Evolutionary conservation across 768 basidiomycete genomes (phyloP), one percentile per base, ranked within the genome.

Genomic region (Suillus placidus): DNA sequence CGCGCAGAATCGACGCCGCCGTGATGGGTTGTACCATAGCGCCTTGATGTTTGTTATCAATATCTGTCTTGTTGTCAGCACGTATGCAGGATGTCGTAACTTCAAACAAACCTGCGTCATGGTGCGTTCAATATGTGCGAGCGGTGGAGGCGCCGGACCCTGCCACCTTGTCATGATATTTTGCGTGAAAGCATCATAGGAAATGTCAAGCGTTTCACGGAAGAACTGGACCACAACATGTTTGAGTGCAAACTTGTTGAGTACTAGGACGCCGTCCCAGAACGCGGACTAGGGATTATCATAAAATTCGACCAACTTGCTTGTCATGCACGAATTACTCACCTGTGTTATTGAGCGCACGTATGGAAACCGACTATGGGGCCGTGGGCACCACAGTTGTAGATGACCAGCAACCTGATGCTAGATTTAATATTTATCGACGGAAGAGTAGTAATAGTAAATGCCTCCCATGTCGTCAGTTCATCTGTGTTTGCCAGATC

Each of bases 181-280:
- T n/a, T 77, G 73, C 47, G 78, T 71, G 43, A 89, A 78, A 16
- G 76, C 71, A 45, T 81, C 79, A 69, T 87, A 89, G 8, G 81
- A 75, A n/a, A 86, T 66, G 2, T 87, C 88, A 8, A 88, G 77
- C 0, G 83, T 86, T 71, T 92, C 91, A 58, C 71, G 72, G 72
- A 90, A 91, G 70, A 92, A 88, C 37, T 80, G 84, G 52, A 90
- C 85, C 1, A 88, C 77, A 58, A 91, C 69, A 83, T 90, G 88
- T 51, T 77, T 74, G 61, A 82, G 80, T 0, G 80, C 78, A 72
- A 83, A 82, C 69, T 79, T 79, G 70, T 83, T 81, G 30, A 92
- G 71, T 30, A 91, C 78, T 23, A 83, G 71, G 45, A 85, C 69
- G 16, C 85, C 85, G 66, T 89, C 86, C 67, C 83, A 88, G 66